These are phyloP conservation scores for Anthostomella pinea DNA, from an alignment of 2,329 filamentous ascomycete genomes.

Conservation along the genomic window DNA sequence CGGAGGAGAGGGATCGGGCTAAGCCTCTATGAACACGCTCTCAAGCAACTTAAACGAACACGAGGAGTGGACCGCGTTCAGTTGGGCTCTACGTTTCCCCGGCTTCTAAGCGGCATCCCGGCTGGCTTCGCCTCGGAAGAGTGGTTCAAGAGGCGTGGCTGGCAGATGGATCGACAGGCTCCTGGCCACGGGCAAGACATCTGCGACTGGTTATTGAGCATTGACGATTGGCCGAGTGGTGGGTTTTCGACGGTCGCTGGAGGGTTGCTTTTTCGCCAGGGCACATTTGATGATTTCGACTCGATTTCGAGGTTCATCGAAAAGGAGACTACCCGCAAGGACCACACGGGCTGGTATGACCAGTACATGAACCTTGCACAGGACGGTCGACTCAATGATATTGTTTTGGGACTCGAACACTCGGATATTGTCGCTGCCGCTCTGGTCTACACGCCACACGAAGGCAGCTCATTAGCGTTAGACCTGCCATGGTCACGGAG, in stretches of 20 bases:
- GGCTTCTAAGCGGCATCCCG: conserved; percentile 54
- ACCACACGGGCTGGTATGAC: conserved; percentile 57
- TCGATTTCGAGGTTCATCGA: conserved; percentile 49
- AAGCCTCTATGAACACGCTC: conserved; percentile 50
- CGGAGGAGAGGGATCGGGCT: conserved; percentile 50
- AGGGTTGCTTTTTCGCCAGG: conserved; percentile 43
- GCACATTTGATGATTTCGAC: conserved; percentile 44
- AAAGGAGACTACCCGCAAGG: conserved; percentile 43
- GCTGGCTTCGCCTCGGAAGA: conserved; percentile 39
- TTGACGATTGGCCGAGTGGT: conserved; percentile 46
- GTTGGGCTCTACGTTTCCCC: conserved; percentile 57
- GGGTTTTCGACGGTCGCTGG: conserved; percentile 35
- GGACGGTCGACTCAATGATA: conserved; percentile 47
- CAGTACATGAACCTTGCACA: conserved; percentile 53
- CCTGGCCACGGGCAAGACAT: conserved; percentile 49
- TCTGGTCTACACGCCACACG: conserved; percentile 50
- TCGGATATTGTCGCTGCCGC: conserved; percentile 50
- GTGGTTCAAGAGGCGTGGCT: conserved; percentile 55
- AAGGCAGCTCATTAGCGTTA: conserved; percentile 43
- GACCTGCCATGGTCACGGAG: conserved; percentile 56
- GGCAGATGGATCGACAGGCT: conserved; percentile 44
- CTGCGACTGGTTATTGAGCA: conserved; percentile 53
- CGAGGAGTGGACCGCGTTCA: conserved; percentile 53
- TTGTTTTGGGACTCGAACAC: conserved; percentile 52
- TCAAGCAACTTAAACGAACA: conserved; percentile 47